Base-by-base conservation (phyloP, 257 asterid species). In the Cinchona pubescens region DNA sequence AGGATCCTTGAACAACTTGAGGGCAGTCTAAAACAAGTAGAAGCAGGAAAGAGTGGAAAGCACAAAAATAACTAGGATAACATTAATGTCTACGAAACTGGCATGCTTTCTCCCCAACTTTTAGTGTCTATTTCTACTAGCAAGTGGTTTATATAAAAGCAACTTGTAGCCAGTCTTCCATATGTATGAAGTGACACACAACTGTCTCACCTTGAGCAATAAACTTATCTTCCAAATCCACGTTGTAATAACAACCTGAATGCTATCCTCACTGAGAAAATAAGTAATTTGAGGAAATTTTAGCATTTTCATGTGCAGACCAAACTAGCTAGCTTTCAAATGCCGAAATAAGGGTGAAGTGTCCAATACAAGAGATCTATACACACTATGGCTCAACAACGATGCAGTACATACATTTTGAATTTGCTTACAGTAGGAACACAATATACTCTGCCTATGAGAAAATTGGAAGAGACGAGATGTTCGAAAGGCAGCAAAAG, bases 181-280 rank as follows among this genome's bases (percentile, higher is more conserved):
- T 38, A 66, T 53, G 72, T 16, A 70, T 43, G 18, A 74, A 67
- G 51, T 8, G 10, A 37, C 62, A 48, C 30, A 48, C 59, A 16
- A 69, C 45, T 69, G 19, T 72, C 80, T 81, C 82, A 81, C 88
- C 88, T 84, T 79, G 71, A 74, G 75, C 80, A 63, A 69, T 60
- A 72, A 75, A 78, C 40, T 72, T 78, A 71, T 78, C 83, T 71
- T 78, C 85, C 65, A 65, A 40, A 75, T 78, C 83, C 82, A 75
- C 73, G 60, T 14, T 7, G 63, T 9, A 66, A 53, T 8, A 53
- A 19, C 48, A 34, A 43, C 56, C 75, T 66, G 21, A 69, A 69
- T n/a, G 63, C 48, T 66, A 60, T 71, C 82, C 79, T 77, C 86
- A 82, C 80, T 81, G 76, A 42, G 62, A 63, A 69, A 51, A 69